These are phyloP conservation scores for Vitis hybrid DNA, from an alignment of 177 flowering plant genomes.

Conservation along the genomic window DNA sequence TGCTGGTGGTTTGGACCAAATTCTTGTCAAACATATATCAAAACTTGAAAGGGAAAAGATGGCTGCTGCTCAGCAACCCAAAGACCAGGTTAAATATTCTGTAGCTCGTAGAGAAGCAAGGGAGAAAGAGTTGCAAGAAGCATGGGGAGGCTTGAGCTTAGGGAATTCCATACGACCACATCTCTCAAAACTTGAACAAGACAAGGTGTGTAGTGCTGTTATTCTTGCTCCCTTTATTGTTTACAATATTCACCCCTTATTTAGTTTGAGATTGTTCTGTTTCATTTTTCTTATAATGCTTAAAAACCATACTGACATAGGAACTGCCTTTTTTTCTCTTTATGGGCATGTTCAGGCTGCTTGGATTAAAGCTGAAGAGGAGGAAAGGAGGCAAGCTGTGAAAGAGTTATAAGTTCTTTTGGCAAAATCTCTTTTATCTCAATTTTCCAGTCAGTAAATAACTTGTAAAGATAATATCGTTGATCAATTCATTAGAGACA, in stretches of 20 bases:
- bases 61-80: conserved; percentile 37
- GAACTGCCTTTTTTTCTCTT: background rate
- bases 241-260: background rate
- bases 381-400: conserved; percentile 46
- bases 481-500: too few relatives aligned
- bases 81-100: conserved; percentile 24
- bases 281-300: background rate
- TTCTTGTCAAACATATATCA: conserved; percentile 64
- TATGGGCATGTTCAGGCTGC: conserved; percentile 52
- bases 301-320: too few relatives aligned
- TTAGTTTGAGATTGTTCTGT: background rate
- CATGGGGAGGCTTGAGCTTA: conserved; percentile 90
- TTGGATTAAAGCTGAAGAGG: conserved; percentile 85
- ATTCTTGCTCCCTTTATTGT: background rate
- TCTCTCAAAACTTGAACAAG: conserved; percentile 76
- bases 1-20: conserved; percentile 51
- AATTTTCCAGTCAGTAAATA: background rate
- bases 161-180: conserved; percentile 79
- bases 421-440: background rate
- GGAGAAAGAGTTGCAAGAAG: conserved; percentile 75
- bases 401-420: conserved; percentile 2
- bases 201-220: conserved; percentile 46
- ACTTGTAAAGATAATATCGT: background rate
- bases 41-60: conserved; percentile 67
- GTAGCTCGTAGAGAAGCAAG: conserved; percentile 56